Conservation (phyloP, 306 rosid species). For the Castanea crenata region DNA sequence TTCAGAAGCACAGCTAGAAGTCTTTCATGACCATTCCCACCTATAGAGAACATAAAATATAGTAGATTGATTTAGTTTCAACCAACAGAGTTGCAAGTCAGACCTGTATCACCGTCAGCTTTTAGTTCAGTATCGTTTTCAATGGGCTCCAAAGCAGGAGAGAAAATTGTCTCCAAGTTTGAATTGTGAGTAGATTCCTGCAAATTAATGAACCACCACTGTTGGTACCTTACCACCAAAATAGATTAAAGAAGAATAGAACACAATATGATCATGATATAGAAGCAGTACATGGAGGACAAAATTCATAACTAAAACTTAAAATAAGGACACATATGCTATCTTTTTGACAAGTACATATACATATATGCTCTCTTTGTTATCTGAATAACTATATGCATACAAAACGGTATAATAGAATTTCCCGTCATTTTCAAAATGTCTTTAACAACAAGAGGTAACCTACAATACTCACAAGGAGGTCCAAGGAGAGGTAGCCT, state of each 20-base stretch:
- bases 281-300: background rate
- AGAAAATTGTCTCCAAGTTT: slow-evolving; percentile 64
- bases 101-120: slow-evolving; percentile 53
- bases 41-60: background rate
- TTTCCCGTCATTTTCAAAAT: background rate
- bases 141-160: slow-evolving; percentile 67
- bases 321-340: background rate
- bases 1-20: background rate
- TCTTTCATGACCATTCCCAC: background rate
- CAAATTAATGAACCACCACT: slow-evolving; percentile 13
- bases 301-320: background rate
- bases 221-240: slow-evolving; percentile 4
- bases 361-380: too few species aligned
- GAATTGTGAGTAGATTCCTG: slow-evolving; percentile 54
- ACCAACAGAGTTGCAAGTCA: slow-evolving; percentile 19
- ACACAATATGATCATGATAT: background rate
- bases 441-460: background rate
- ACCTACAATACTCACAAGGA: background rate
- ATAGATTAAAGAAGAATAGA: background rate
- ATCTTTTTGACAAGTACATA: too few species aligned
- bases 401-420: background rate
- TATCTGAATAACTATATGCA: background rate
- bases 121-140: slow-evolving; percentile 44
- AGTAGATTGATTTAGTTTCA: background rate
- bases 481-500: background rate